A percentile compares a stretch with the other conserved stretches of the same genome.
Evolutionary conservation across 2,329 filamentous ascomycete species (phyloP).

Genomic region (Exophiala calicioides): DNA sequence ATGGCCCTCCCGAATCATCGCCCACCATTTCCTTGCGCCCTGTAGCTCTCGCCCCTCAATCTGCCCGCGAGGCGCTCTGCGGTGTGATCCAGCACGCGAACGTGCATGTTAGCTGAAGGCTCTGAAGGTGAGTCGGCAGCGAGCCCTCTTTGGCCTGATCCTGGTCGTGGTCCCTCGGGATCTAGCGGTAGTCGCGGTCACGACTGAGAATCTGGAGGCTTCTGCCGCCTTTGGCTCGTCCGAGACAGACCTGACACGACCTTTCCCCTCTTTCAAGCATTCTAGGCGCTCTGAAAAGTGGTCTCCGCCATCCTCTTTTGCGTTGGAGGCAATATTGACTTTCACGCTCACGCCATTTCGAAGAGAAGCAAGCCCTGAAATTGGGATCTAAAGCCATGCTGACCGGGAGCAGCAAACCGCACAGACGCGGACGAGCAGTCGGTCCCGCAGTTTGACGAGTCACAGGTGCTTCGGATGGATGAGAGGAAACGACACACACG

Average conservation of each 20-base stretch:
- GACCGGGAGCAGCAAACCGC: constrained; percentile 1
- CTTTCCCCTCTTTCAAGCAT: background rate
- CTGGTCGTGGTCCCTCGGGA: no score
- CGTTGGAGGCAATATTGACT: constrained; percentile 1
- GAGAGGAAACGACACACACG: constrained; percentile 34
- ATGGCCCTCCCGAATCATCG: constrained; percentile 6
- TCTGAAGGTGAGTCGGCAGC: no score
- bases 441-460: background rate
- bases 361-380: background rate
- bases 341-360: constrained; percentile 4
- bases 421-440: background rate
- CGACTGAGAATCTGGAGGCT: no score
- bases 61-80: background rate
- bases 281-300: background rate
- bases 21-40: no score
- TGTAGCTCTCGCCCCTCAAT: no score
- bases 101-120: no score
- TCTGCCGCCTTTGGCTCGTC: no score
- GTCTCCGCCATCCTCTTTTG: no score
- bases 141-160: no score
- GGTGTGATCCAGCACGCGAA: background rate
- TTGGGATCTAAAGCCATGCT: background rate
- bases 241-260: no score
- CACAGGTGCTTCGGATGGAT: background rate
- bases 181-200: no score